Conservation (phyloP, 768 basidiomycete genomes). For the Cytidiella melzeri region DNA sequence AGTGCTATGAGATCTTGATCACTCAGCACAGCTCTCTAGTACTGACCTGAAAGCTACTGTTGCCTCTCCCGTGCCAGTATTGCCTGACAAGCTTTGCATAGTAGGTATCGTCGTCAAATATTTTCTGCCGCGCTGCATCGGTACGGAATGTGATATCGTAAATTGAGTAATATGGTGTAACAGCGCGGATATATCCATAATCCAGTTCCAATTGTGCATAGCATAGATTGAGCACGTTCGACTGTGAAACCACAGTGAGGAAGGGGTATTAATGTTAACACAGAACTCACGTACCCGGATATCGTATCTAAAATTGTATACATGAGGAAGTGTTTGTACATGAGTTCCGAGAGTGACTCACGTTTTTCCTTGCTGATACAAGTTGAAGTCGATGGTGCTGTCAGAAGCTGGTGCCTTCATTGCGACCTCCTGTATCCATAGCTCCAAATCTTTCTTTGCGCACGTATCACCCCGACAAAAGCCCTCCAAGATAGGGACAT, state of each 20-base stretch:
- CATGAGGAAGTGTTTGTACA: background rate
- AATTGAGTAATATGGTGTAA: constrained; percentile 40
- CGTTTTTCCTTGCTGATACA: constrained; percentile 34
- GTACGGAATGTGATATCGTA: constrained; percentile 33
- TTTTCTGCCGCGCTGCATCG: constrained; percentile 21
- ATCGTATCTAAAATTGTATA: constrained; percentile 27
- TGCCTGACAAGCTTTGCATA: constrained; percentile 28
- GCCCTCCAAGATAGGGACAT: constrained; percentile 42
- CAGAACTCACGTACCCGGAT: constrained; percentile 32
- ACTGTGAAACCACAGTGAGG: constrained; percentile 18
- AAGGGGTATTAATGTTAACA: background rate
- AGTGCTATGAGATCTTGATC: too few species aligned
- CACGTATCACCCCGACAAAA: constrained; percentile 45
- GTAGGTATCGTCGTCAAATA: constrained; percentile 26
- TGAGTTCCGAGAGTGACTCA: constrained; percentile 17
- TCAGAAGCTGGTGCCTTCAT: constrained; percentile 30
- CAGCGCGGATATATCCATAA: constrained; percentile 36
- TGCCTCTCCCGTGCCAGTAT: constrained; percentile 24
- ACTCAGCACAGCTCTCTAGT: constrained; percentile 2
- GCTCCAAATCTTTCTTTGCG: constrained; percentile 30
- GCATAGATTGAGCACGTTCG: constrained; percentile 36
- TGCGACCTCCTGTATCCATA: constrained; percentile 37
- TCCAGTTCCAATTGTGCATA: constrained; percentile 45
- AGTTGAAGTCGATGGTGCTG: constrained; percentile 35
- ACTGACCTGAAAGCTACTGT: constrained; percentile 18